Evolutionary conservation across 2,329 filamentous ascomycete genomes (phyloP).

Genomic region (Calonectria henricotiae): DNA sequence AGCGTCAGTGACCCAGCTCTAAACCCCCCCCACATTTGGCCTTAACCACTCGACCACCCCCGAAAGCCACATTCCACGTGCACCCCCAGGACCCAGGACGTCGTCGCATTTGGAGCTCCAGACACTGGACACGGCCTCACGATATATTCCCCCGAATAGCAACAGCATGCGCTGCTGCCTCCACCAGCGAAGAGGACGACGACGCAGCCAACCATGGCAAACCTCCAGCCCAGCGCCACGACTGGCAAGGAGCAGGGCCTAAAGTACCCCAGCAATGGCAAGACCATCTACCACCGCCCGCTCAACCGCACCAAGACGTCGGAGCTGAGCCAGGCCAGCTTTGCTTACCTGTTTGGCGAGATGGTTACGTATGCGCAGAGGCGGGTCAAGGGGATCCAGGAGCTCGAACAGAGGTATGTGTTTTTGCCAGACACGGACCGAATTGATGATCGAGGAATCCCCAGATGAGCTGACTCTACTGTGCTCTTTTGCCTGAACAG

Average conservation of each 20-base stretch:
- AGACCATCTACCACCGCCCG: conserved; percentile 98
- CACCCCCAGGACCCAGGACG: conserved; percentile 19
- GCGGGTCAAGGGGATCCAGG: conserved; percentile 91
- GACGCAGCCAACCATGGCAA: conserved; percentile 63
- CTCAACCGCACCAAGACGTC: conserved; percentile 90
- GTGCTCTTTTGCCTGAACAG: conserved; percentile 62
- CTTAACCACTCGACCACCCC: conserved; percentile 25
- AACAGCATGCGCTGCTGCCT: conserved; percentile 44
- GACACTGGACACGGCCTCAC: conserved; percentile 7
- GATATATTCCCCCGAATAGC: conserved; percentile 4
- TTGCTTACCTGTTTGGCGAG: conserved; percentile 96
- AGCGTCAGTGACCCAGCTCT: conserved; percentile 41
- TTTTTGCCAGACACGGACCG: not conserved
- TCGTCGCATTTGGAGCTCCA: conserved; percentile 16
- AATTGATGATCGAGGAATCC: not conserved
- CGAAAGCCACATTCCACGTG: conserved; percentile 26
- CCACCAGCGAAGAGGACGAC: conserved; percentile 20
- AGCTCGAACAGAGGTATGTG: conserved; percentile 89
- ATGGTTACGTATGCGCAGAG: conserved; percentile 97
- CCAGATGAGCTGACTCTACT: not conserved
- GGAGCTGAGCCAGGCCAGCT: conserved; percentile 93
- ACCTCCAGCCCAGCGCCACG: conserved; percentile 65
- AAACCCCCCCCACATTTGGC: conserved; percentile 45
- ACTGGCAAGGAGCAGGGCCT: conserved; percentile 75
- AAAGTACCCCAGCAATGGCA: conserved; percentile 91